phyloP scores from a whole-genome alignment of 805 yeast genomes.

The Starmerella bombi region DNA sequence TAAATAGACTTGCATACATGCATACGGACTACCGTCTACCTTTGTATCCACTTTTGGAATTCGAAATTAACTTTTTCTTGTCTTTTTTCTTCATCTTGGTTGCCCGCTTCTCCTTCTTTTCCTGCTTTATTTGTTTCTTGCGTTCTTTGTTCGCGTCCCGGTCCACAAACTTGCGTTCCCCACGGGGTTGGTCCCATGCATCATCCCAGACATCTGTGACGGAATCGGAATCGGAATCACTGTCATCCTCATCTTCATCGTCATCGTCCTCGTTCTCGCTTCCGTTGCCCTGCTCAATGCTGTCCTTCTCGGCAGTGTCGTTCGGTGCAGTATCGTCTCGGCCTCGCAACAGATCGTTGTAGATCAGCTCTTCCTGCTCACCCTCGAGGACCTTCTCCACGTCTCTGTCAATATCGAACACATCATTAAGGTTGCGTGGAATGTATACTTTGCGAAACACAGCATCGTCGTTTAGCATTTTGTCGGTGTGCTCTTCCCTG shows the following conservation, averaged over 20 bases:
- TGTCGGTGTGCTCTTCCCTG: conserved; percentile 24
- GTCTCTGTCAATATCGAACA: conserved; percentile 57
- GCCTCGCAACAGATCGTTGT: conserved; percentile 26
- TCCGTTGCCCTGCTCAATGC: conserved; percentile 4
- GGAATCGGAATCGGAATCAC: conserved; percentile 20
- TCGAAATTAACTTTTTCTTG: conserved; percentile 61
- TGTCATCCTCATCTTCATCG: conserved; percentile 23
- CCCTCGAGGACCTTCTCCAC: conserved; percentile 31
- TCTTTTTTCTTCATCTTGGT: conserved; percentile 71
- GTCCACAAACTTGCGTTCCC: conserved; percentile 70
- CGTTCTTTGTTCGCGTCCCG: conserved; percentile 64
- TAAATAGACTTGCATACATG: too few species aligned
- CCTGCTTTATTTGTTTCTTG: conserved; percentile 63
- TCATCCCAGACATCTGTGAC: conserved; percentile 30
- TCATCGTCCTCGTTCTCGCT: conserved; percentile 19
- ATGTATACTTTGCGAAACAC: conserved; percentile 74
- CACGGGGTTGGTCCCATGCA: conserved; percentile 34
- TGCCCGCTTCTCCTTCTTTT: conserved; percentile 64
- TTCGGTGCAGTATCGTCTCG: conserved; percentile 14
- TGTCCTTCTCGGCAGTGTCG: not conserved
- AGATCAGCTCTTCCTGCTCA: conserved; percentile 45
- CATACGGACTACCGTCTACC: not conserved
- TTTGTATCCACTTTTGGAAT: conserved; percentile 28
- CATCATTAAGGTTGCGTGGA: conserved; percentile 48
- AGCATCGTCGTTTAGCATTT: conserved; percentile 61